Base-by-base conservation (phyloP, 2,329 filamentous ascomycete species). In the Neurospora sp. region DNA sequence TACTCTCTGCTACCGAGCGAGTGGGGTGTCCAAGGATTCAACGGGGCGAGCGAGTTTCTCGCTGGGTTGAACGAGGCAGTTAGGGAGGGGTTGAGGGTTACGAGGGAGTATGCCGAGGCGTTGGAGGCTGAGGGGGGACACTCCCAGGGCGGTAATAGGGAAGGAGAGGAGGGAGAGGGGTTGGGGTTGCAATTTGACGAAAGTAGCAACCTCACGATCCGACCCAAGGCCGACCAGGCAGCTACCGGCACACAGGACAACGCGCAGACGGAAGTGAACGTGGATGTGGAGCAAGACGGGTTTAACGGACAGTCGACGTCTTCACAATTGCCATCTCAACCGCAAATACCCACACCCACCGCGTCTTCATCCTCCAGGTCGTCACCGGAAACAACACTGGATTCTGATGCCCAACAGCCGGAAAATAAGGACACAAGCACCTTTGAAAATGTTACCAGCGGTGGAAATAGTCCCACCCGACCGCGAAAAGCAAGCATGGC, bases 201-300 rank as follows among this genome's bases (percentile, higher is more conserved):
- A 33, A 33, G 28, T 8, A 62, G 52, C 6, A n/a, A 62, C 52
- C 52, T 62, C 23, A 33, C 23, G 6, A 62, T 62, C 52, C 52
- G 23, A 17, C 52, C 52, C 23, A 62, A 62, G 28, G 4, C 52
- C 19, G 23, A 33, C 23, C 23, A 19, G 10, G 1, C 52, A 33
- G 6, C 52, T 17, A 62, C 23, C 15, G 52, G 8, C 23, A 15
- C 52, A 19, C 52, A 62, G 43, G n/a, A 33, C 19, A 57, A 33
- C 5, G 6, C 12, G 52, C 19, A 28, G 12, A 62, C 52, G 19
- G 6, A 62, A 62, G 23, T n/a, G n/a, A 78, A 84, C 73, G 79
- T 82, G 65, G 84, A 83, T 36, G 83, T 84, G 66, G 82, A 83
- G 70, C 88, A 84, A 71, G 87, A 89, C 76, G 83, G 85, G 23